These are phyloP conservation scores for Penicillium dipodomyicola DNA, from an alignment of 495 filamentous ascomycete species.

Conservation along the genomic window DNA sequence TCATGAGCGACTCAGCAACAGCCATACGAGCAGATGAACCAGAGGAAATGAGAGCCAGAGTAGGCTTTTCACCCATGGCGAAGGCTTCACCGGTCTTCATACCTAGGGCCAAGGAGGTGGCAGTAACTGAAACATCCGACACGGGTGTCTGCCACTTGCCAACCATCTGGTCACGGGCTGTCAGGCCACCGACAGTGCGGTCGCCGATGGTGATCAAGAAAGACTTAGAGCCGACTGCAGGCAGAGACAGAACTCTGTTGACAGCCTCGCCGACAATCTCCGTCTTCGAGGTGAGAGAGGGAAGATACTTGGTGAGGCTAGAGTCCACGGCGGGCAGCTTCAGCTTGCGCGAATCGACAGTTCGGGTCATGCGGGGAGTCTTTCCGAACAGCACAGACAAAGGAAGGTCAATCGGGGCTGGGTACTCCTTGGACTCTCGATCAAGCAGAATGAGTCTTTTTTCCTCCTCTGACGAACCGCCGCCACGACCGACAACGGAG, in stretches of 20 bases:
- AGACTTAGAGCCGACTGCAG: conserved; percentile 88
- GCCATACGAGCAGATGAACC: conserved; percentile 96
- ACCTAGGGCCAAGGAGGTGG: conserved; percentile 69
- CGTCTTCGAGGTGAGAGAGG: conserved; percentile 53
- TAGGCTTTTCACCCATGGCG: conserved; percentile 95
- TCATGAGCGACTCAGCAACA: conserved; percentile 90
- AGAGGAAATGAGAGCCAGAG: conserved; percentile 83
- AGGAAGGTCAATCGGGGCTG: conserved; percentile 83
- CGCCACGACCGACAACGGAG: conserved; percentile 83
- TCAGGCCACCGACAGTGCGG: conserved; percentile 85
- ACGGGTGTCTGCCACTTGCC: conserved; percentile 97
- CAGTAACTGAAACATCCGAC: conserved; percentile 87
- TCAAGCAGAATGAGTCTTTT: conserved; percentile 78
- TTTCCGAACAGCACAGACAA: conserved; percentile 92
- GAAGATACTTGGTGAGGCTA: conserved; percentile 59
- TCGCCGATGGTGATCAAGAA: conserved; percentile 98
- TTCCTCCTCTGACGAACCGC: conserved; percentile 57
- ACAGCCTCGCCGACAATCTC: conserved; percentile 73
- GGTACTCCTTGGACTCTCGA: conserved; percentile 71
- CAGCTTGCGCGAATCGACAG: conserved; percentile 71
- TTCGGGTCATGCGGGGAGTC: conserved; percentile 76
- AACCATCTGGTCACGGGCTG: conserved; percentile 90
- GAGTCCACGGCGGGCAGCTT: conserved; percentile 71
- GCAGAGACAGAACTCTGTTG: conserved; percentile 76
- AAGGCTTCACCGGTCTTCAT: conserved; percentile 87